Conservation (phyloP, 2,329 filamentous ascomycete genomes). For the Pseudogymnoascus sp. region DNA sequence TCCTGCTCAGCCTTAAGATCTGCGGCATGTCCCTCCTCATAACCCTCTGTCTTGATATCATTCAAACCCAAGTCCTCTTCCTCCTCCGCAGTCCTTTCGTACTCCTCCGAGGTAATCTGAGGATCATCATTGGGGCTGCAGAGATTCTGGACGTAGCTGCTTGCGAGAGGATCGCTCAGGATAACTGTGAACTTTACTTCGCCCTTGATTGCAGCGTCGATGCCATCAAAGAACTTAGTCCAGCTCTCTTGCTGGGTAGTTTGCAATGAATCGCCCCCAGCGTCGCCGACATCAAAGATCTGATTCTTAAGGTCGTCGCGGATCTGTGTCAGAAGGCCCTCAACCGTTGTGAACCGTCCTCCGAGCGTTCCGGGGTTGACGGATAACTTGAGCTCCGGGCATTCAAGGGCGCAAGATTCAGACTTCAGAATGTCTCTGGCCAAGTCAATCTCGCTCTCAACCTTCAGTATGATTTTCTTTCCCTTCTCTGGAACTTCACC, state of each 20-base stretch:
- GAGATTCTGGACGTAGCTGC: constrained; percentile 89
- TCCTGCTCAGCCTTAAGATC: constrained; percentile 25
- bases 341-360: constrained; percentile 92
- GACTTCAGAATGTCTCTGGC: constrained; percentile 92
- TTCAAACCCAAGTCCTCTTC: constrained; percentile 85
- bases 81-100: constrained; percentile 82
- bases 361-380: constrained; percentile 93
- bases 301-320: constrained; percentile 80
- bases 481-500: constrained; percentile 84
- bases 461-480: constrained; percentile 70
- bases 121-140: constrained; percentile 69
- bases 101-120: constrained; percentile 74
- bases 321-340: constrained; percentile 87
- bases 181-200: constrained; percentile 75
- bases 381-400: constrained; percentile 76
- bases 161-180: constrained; percentile 80
- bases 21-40: constrained; percentile 51
- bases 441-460: constrained; percentile 65
- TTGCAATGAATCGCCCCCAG: constrained; percentile 73
- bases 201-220: constrained; percentile 73
- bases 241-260: constrained; percentile 61
- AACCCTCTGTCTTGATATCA: constrained; percentile 90
- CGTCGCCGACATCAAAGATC: constrained; percentile 70
- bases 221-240: constrained; percentile 70
- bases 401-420: constrained; percentile 81